Evolutionary conservation across 192 early-diverging fungal species (phyloP), one percentile per base, ranked within the genome.

Genomic region (Coemansia reversa): DNA sequence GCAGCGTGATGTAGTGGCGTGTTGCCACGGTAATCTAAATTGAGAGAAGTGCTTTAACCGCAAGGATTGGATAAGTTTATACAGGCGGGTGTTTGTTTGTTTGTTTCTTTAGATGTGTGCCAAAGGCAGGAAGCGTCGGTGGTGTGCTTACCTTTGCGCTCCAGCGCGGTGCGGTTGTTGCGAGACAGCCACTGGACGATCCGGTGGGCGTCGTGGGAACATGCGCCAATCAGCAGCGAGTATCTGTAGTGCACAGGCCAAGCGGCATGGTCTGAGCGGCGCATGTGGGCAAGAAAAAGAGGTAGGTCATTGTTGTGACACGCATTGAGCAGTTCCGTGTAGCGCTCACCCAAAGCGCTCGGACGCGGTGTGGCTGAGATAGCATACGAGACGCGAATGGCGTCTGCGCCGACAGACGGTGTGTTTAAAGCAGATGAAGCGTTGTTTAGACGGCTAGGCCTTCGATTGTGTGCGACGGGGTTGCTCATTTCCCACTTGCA

Each of bases 1-100:
- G 62, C 62, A 1, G 70, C 71, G 27, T 79, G 64, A 33, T 79
- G 76, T 20, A 79, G 39, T 12, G 76, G 71, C 6, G 76, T 70
- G 47, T 79, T 74, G 1, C 76, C 72, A n/a, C 47, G 67, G 0
- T 35, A 48, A 23, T 79, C 76, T 79, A 69, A 39, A 65, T 6
- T 45, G 14, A 12, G 14, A 45, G 14, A 45, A 16, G 39, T 14
- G 39, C 14, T 45, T 45, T 45, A 14, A 16, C 14, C 39, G 14
- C 39, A 45, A 45, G 39, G 39, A 16, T 45, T 12, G 14, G 39
- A 45, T 45, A 9, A 45, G 14, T 3, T 45, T 16, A 4, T 16
- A 45, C 14, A 12, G 39, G 1, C 39, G 39, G 0, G 14, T 14
- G 16, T 16, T 45, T 45, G 39, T 45, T 16, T 45, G 12, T 2